These are phyloP conservation scores for Phytophthora fragariaefolia DNA, from an alignment of 352 stramenopile species.

Conservation along the genomic window DNA sequence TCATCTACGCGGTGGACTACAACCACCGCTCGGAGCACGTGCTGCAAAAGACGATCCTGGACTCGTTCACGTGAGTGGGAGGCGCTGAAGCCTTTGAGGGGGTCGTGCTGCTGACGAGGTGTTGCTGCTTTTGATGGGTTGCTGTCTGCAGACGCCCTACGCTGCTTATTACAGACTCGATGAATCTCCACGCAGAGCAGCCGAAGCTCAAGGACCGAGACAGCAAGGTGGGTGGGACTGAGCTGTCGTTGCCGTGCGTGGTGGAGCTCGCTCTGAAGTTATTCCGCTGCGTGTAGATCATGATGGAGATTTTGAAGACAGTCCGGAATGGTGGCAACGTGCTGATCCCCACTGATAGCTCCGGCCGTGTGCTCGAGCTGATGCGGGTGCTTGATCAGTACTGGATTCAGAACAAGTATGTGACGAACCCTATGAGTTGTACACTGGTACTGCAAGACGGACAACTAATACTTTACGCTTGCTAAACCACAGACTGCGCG, in stretches of 20 bases:
- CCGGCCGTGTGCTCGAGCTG: constrained; percentile 94
- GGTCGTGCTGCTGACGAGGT: neutral
- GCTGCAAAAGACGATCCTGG: constrained; percentile 93
- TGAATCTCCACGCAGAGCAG: constrained; percentile 85
- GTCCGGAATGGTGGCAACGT: constrained; percentile 94
- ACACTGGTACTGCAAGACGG: neutral
- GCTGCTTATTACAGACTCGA: constrained; percentile 90
- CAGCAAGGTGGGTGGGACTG: constrained; percentile 56
- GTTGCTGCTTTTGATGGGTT: constrained; percentile 18
- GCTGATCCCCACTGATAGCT: constrained; percentile 95
- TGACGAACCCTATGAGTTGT: constrained; percentile 15
- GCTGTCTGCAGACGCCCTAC: constrained; percentile 66
- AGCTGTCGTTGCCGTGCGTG: neutral
- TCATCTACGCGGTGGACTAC: constrained; percentile 93
- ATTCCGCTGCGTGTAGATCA: constrained; percentile 63
- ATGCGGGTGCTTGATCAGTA: constrained; percentile 95
- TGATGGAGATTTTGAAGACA: constrained; percentile 94
- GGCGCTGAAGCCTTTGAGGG: no score
- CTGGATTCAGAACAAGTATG: constrained; percentile 95
- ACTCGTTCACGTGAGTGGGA: constrained; percentile 91
- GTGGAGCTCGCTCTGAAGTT: constrained; percentile 11
- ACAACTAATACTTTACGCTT: constrained; percentile 10
- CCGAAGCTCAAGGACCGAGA: constrained; percentile 90
- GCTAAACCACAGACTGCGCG: constrained; percentile 54
- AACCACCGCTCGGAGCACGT: constrained; percentile 96